phyloP scores from a whole-genome alignment of 352 stramenopile genomes.

The Pythium phragmiticola region DNA sequence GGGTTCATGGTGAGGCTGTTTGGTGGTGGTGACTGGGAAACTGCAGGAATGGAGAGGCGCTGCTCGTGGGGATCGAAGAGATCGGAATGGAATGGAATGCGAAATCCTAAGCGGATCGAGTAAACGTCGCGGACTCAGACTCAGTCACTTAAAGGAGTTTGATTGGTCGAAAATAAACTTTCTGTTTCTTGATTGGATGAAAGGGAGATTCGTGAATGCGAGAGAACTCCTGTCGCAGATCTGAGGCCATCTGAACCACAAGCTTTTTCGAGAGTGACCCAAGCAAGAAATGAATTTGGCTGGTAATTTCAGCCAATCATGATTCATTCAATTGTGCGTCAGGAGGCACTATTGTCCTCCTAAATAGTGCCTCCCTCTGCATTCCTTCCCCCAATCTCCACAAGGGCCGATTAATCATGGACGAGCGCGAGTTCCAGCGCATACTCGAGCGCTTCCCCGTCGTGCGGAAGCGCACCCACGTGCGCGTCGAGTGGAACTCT shows the following conservation, averaged over 20 bases:
- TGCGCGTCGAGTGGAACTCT: slow-evolving; percentile 78
- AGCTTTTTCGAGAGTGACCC: slow-evolving; percentile 26
- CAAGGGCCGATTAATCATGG: slow-evolving; percentile 35
- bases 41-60: slow-evolving; percentile 9
- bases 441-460: slow-evolving; percentile 73
- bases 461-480: slow-evolving; percentile 77
- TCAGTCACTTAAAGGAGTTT: neutral
- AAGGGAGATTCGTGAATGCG: slow-evolving; percentile 27
- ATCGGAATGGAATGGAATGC: slow-evolving; percentile 16
- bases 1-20: slow-evolving; percentile 15
- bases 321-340: neutral
- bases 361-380: no score
- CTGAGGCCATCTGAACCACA: slow-evolving; percentile 17
- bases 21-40: neutral
- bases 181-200: slow-evolving; percentile 18
- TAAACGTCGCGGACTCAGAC: slow-evolving; percentile 23
- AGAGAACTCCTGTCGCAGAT: slow-evolving; percentile 10
- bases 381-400: neutral
- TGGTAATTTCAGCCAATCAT: slow-evolving; percentile 22
- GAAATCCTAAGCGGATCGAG: slow-evolving; percentile 22
- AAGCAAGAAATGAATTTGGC: slow-evolving; percentile 7
- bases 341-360: slow-evolving; percentile 3
- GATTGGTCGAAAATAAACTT: slow-evolving; percentile 9
- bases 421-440: slow-evolving; percentile 67
- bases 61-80: neutral